phyloP scores from a whole-genome alignment of 345 rosid genomes.

The Citrus medica region DNA sequence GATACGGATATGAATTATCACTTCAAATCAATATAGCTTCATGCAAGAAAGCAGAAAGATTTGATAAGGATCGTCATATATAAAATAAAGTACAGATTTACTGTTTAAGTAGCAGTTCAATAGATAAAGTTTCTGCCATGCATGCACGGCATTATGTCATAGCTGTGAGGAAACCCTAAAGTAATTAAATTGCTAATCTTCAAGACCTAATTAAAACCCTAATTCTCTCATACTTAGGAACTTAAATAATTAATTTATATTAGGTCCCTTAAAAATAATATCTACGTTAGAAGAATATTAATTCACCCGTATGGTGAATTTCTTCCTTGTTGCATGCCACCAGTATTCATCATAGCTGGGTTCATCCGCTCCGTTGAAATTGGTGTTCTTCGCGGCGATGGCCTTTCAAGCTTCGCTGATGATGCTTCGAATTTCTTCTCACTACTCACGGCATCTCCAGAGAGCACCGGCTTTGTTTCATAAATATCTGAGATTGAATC shows the following conservation, averaged over 20 bases:
- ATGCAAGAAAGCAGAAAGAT: neutral
- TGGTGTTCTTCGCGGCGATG: conserved; percentile 65
- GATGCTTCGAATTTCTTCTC: conserved; percentile 42
- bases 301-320: conserved; percentile 58
- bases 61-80: neutral
- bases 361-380: conserved; percentile 46
- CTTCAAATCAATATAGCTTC: too few relatives aligned
- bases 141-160: conserved; percentile 30
- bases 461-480: conserved; percentile 62
- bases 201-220: conserved; percentile 20
- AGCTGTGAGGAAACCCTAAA: conserved; percentile 12
- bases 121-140: conserved; percentile 8
- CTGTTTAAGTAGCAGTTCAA: conserved; percentile 17
- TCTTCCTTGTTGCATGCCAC: conserved; percentile 52
- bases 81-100: conserved; percentile 9
- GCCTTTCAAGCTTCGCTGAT: conserved; percentile 52
- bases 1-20: neutral
- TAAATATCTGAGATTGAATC: conserved; percentile 75
- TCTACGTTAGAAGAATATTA: neutral
- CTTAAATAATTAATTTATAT: conserved; percentile 12
- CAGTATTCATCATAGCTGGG: conserved; percentile 41
- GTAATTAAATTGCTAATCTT: conserved; percentile 17
- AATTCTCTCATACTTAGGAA: conserved; percentile 10
- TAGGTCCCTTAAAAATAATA: conserved; percentile 5
- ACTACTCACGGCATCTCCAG: conserved; percentile 43